Base-by-base conservation (phyloP, 164 flowering plant genomes). In the Vitis cinerea region DNA sequence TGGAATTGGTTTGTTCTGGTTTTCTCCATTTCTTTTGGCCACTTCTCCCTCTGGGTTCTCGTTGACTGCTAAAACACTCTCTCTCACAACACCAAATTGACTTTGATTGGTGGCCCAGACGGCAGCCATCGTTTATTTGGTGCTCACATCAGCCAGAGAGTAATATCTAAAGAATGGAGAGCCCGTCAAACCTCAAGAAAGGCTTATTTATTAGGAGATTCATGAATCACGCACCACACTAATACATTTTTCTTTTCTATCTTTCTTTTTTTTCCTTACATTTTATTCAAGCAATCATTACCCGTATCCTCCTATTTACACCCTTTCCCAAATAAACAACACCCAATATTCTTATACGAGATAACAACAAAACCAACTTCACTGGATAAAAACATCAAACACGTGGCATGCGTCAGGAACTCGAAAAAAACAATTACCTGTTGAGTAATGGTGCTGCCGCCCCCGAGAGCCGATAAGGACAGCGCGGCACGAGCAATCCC, bases 401-500 rank as follows among this genome's bases (percentile, higher is more conserved):
- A 71, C 8, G 15, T 68, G 3, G 44, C 15, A 3, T 19, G 66
- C 72, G 63, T 47, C 29, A 62, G 69, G 48, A 61, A 50, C 3
- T 30, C 3, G 23, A 16, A 49, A 1, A 12, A 2, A 52, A 52
- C 27, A 53, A 16, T 56, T 15, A 81, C 87, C 84, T 86, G 89
- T 55, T 82, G 86, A 7, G 83, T 84, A 30, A 86, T 82, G 50
- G 87, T 82, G 73, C 86, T 83, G 8, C 86, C 86, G 17, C 87
- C 87, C 9, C 85, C 87, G 4, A 61, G 74, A 54, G 73, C 72
- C 14, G 87, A 75, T 16, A 79, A 72, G 1, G 81, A 81, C 13
- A 78, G 52, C 9, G 76, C 76, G 0, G 87, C 85, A 0, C 86
- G 82, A 50, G 77, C 73, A 48, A 82, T 66, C 16, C 85, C 84